These are phyloP conservation scores for Fraxinus pennsylvanica DNA, from an alignment of 257 asterid genomes.

Conservation along the genomic window DNA sequence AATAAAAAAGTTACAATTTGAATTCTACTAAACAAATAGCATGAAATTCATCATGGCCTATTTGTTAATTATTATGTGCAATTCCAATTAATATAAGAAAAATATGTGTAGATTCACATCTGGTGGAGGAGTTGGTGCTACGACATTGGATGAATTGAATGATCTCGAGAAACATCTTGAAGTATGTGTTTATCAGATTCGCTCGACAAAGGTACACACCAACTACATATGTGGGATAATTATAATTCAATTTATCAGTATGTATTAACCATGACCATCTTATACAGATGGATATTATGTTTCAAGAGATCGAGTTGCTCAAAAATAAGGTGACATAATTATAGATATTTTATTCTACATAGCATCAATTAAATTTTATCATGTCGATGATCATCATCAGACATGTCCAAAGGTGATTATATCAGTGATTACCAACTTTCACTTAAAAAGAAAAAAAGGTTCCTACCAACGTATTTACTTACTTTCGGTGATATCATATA, in stretches of 20 bases:
- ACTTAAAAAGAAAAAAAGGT: too few relatives aligned
- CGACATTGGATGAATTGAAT: slow-evolving; percentile 60
- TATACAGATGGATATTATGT: slow-evolving; percentile 78
- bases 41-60: not conserved
- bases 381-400: not conserved
- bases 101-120: slow-evolving; percentile 50
- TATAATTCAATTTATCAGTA: not conserved
- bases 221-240: not conserved
- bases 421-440: too few relatives aligned
- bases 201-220: slow-evolving; percentile 69
- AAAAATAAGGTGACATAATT: slow-evolving; percentile 62
- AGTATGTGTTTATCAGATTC: slow-evolving; percentile 68
- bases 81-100: not conserved
- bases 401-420: too few relatives aligned
- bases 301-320: slow-evolving; percentile 79
- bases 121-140: slow-evolving; percentile 74
- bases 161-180: slow-evolving; percentile 80
- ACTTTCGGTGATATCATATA: too few relatives aligned
- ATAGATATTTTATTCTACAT: not conserved
- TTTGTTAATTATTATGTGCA: not conserved
- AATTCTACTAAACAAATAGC: not conserved
- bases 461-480: too few relatives aligned
- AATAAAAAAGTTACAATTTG: too few relatives aligned
- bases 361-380: not conserved
- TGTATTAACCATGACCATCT: not conserved